Evolutionary conservation across 2,329 filamentous ascomycete species (phyloP).

Genomic region (Magnaporthales sp.): DNA sequence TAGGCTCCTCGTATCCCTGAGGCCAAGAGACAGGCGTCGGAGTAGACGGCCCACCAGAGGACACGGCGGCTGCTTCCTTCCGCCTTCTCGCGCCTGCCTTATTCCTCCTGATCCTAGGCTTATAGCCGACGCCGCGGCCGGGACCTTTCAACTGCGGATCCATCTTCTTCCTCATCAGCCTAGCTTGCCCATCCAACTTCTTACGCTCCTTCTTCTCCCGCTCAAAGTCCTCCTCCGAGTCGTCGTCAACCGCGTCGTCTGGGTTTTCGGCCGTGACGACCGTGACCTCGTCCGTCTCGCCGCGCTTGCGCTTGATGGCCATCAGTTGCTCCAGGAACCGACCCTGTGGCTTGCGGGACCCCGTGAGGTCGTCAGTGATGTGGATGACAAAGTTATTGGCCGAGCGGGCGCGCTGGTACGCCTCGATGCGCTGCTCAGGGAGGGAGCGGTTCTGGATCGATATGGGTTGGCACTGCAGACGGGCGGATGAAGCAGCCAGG

Average conservation of each 20-base stretch:
- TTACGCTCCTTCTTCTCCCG: constrained; percentile 6
- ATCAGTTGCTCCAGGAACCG: constrained; percentile 15
- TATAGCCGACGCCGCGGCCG: neutral
- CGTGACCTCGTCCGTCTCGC: constrained; percentile 14
- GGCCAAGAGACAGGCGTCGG: neutral
- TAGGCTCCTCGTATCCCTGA: neutral
- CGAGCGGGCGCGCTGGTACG: constrained; percentile 1
- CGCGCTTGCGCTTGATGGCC: constrained; percentile 13
- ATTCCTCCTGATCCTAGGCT: constrained; percentile 1
- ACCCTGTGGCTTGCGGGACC: constrained; percentile 12
- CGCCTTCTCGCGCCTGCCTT: neutral
- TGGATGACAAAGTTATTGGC: constrained; percentile 12
- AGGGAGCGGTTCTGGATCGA: neutral
- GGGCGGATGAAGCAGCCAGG: constrained; percentile 19
- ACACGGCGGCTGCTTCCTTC: neutral
- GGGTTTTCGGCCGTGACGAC: constrained; percentile 13
- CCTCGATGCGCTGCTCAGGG: constrained; percentile 7
- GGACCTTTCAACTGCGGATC: neutral
- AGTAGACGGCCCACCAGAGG: neutral
- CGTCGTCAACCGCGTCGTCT: constrained; percentile 8
- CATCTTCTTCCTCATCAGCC: neutral
- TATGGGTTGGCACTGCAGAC: constrained; percentile 11
- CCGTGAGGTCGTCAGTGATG: constrained; percentile 9
- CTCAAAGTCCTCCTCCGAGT: constrained; percentile 6
- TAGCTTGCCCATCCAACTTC: neutral